Conservation (phyloP, 2,329 filamentous ascomycete genomes). For the Alternaria sp. region DNA sequence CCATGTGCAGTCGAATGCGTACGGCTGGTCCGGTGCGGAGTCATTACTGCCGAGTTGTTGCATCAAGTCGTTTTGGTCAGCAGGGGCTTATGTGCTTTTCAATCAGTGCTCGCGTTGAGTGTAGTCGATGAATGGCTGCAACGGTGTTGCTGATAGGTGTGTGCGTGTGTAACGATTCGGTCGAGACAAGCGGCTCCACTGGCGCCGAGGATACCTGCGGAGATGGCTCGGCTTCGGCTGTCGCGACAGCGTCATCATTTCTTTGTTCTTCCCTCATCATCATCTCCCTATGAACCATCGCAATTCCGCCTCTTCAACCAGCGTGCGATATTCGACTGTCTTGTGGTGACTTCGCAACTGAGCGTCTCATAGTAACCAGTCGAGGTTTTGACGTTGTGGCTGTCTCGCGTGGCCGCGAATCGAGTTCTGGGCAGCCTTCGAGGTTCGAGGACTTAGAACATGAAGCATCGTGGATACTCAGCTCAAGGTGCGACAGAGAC, state of each 20-base stretch:
- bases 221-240: neutral
- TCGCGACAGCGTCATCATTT: neutral
- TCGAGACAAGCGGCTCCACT: neutral
- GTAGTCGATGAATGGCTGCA: neutral
- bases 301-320: neutral
- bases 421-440: neutral
- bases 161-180: neutral
- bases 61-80: no score
- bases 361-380: no score
- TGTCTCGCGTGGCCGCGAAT: neutral
- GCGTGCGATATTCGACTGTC: neutral
- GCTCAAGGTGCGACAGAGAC: neutral
- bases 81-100: neutral
- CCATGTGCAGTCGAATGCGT: no score
- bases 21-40: no score
- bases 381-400: neutral
- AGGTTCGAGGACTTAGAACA: neutral
- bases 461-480: neutral
- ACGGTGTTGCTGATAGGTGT: neutral
- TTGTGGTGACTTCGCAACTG: neutral
- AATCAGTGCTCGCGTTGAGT: neutral
- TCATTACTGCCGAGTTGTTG: no score
- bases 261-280: neutral
- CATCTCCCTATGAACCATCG: neutral
- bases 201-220: neutral